These are phyloP conservation scores for Whalleya microplaca DNA, from an alignment of 2,329 filamentous ascomycete genomes.

Conservation along the genomic window DNA sequence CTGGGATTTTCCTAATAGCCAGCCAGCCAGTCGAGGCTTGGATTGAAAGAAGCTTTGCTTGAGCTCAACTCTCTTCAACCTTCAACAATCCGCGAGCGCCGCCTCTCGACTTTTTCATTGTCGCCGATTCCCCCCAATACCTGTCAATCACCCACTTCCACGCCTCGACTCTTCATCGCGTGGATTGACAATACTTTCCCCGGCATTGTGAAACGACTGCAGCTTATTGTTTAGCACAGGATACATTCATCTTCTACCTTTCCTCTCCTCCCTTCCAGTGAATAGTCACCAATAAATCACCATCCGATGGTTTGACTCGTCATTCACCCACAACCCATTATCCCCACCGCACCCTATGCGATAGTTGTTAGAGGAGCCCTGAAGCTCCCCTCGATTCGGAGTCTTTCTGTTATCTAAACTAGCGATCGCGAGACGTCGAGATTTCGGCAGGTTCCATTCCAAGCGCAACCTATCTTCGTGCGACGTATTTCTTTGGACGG, in stretches of 20 bases:
- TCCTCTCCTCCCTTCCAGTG: too few species aligned
- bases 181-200: neutral
- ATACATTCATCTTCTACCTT: neutral
- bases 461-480: neutral
- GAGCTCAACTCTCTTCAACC: neutral
- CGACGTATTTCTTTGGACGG: neutral
- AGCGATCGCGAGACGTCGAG: neutral
- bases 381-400: neutral
- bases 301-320: neutral
- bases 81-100: neutral
- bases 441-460: neutral
- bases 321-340: neutral
- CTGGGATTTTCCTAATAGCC: neutral
- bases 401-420: neutral
- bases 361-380: neutral
- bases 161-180: neutral
- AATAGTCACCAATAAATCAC: too few species aligned
- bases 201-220: neutral
- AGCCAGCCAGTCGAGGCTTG: too few species aligned
- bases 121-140: conserved; percentile 1
- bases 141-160: neutral
- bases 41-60: conserved; percentile 5
- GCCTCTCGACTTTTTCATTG: conserved; percentile 16
- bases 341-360: neutral
- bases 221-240: neutral